Evolutionary conservation across 2,329 filamentous ascomycete genomes (phyloP), one percentile per base, ranked within the genome.

Genomic region (Stachybotrys chlorohalonatus): DNA sequence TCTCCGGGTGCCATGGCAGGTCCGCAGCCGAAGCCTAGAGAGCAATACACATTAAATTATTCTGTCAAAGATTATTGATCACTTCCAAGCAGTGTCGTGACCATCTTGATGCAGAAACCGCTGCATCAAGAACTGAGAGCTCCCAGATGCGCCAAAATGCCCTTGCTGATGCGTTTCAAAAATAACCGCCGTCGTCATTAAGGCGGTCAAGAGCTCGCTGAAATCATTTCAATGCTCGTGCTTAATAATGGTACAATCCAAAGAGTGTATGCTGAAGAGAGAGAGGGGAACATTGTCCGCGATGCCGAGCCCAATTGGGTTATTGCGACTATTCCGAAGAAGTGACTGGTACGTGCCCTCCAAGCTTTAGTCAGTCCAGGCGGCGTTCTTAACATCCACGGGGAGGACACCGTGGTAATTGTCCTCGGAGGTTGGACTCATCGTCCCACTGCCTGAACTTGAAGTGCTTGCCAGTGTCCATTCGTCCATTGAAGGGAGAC

Each of bases 381-480:
- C 36, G 36, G 8, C 36, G 5, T 42, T 42, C 36, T 42, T 42
- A 13, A 42, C 36, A 2, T 13, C 36, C 5, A 42, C 45, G 64
- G 48, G 60, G 36, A 70, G 58, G 58, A 68, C 63, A n/a, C 65
- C 63, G 4, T 68, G 68, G 7, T 70, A 64, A 2, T 67, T 64
- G 47, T 76, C 73, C 52, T 77, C 76, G 0, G 76, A 76, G 0
- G 73, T 74, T 7, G 78, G 78, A 60, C 76, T 79, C 56, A 79
- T 60, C n/a, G 75, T 74, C 17, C 75, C 76, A 59, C 75, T 77
- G 51, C 73, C 74, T 53, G 75, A 77, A 67, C 87, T 83, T 0
- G 89, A 94, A 54, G 85, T 91, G 62, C 90, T 94, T 57, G 89
- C 90, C 49, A 93, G 82, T 8, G 90, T 93, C 91, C 91, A 96